Evolutionary conservation across 306 rosid species (phyloP), one percentile per base, ranked within the genome.

Genomic region (Datisca glomerata): DNA sequence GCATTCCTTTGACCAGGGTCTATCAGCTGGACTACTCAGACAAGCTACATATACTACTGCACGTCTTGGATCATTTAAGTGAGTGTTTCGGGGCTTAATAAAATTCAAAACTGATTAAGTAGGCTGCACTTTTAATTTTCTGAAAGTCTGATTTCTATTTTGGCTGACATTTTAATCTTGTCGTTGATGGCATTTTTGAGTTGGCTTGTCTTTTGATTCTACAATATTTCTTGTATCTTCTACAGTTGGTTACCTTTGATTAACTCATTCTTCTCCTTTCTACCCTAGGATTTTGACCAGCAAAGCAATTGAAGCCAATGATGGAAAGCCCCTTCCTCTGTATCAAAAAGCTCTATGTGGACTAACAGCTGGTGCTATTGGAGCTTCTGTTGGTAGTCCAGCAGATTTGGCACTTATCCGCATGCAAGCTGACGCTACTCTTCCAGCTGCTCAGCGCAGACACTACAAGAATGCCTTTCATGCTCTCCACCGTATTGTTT

Each of bases 1-100:
- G 25, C 31, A 33, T 47, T 59, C 15, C 42, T 64, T 24, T 55
- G 47, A 61, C 62, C 70, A 87, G 97, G 97, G 94, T 55, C 69
- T 87, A 16, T 83, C 97, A 17, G 97, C 97, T 39, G 97, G 97
- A 49, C 52, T 87, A 20, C 83, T 87, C 52, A 79, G 97, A 63
- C 97, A 87, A 62, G 97, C 97, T 49, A 87, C 97, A 0, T 87
- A 87, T 66, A 87, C 97, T 64, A 87, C 94, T 33, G 89, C 97
- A 24, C 85, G 97, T 6, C 97, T 87, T 59, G 97, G 97, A 65
- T 67, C 97, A 18, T 87, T 87, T 63, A 83, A 39, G 94, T 79
- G 63, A 79, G 93, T 51, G 25, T 43, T 21, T 66, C 29, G 19
- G 14, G 17, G 41, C 20, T 21, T 39, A 8, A 5, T 34, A 18